Base-by-base conservation (phyloP, 1,139 yeast genomes). In the Hyphopichia buzzinii region DNA sequence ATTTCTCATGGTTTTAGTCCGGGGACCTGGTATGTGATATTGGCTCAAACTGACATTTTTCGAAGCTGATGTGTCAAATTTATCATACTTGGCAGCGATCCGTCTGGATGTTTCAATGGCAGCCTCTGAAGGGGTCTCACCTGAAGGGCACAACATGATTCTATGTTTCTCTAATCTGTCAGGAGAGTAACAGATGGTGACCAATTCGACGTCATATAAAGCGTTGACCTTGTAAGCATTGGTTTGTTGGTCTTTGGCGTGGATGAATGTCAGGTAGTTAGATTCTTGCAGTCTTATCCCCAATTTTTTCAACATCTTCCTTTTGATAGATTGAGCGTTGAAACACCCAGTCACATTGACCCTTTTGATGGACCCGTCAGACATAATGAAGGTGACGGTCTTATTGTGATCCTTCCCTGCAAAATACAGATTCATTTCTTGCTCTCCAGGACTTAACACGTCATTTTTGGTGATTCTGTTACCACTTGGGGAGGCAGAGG, bases 321-420 rank as follows among this genome's bases (percentile, higher is more conserved):
- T 68, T 55, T 86, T 87, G 35, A 88, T 84, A 10, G 89, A 79
- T 38, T 79, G 84, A 1, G 96, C 90, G 52, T 83, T 84, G 56
- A 80, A 83, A 53, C 95, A 86, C 1, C 90, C 95, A 10, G 81
- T 77, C 1, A 88, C 83, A 49, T 84, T 82, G 28, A 88, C 82
- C 35, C 77, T 72, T 48, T 82, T 82, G 5, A 81, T 72, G n/a
- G 83, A 71, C 0, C 97, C 97, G 55, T 81, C 85, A 36, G 80
- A 84, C 15, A 81, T 67, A 29, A 89, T 84, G 45, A 89, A 83
- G 2, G 84, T 81, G 29, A 82, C 76, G 32, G 49, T 62, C 42
- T 67, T 66, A 32, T 71, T 73, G 33, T 74, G 62, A 41, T 74
- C 73, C 50, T 54, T 57, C 13, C 31, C 54, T 6, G 23, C 23